Percentiles rank a stretch among this genome's conserved stretches.
These are phyloP conservation scores for Cladobotryum protrusum DNA, from an alignment of 2,329 filamentous ascomycete genomes.

Conservation along the genomic window DNA sequence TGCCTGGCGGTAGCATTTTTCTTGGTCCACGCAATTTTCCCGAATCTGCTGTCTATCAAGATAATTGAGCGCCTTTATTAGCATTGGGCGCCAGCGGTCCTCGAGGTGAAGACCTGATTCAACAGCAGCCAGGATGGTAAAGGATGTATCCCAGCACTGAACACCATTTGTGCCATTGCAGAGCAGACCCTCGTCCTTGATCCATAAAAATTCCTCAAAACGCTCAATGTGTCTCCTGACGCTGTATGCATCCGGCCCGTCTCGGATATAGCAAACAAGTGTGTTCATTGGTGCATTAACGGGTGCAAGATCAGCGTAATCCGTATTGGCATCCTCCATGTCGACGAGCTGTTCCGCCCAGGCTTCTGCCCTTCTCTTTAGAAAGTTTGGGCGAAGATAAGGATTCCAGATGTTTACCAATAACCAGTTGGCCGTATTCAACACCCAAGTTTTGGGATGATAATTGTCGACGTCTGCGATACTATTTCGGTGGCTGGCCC, in stretches of 20 bases:
- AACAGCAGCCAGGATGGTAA: constrained; percentile 75
- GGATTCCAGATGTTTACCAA: constrained; percentile 76
- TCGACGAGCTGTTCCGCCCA: constrained; percentile 79
- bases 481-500: constrained; percentile 70
- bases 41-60: constrained; percentile 87
- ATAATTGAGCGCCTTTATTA: constrained; percentile 75
- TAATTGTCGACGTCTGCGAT: constrained; percentile 81
- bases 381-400: constrained; percentile 58
- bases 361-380: constrained; percentile 68
- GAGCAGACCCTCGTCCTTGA: constrained; percentile 88
- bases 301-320: constrained; percentile 77
- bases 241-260: constrained; percentile 67
- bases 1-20: constrained; percentile 78
- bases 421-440: constrained; percentile 73
- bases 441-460: constrained; percentile 80
- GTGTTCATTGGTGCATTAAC: constrained; percentile 89
- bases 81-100: constrained; percentile 73
- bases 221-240: constrained; percentile 75
- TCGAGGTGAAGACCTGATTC: constrained; percentile 74
- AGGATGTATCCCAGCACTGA: constrained; percentile 93
- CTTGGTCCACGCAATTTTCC: constrained; percentile 71
- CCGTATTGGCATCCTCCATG: constrained; percentile 90
- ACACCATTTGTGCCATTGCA: constrained; percentile 97
- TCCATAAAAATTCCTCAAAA: constrained; percentile 81
- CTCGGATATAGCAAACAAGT: constrained; percentile 75